Base-by-base conservation (phyloP, 2,329 filamentous ascomycete genomes). In the Epichloe gansuensis region DNA sequence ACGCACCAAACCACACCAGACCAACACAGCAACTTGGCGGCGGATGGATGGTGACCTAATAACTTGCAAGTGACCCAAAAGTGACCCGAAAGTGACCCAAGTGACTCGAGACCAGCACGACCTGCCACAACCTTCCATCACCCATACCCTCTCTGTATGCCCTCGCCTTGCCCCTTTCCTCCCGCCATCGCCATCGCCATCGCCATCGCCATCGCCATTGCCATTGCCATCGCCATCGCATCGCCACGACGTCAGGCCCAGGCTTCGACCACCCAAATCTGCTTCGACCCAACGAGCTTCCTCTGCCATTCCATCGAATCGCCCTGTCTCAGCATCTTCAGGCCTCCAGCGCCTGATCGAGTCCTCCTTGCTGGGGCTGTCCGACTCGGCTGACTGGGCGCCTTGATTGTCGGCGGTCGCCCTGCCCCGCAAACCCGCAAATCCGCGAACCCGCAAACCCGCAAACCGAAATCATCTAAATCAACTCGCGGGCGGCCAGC, bases 341-440 rank as follows among this genome's bases (percentile, higher is more conserved):
- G 52, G 43, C 43, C 12, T 23, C 42, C 25, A 11, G 41, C 17
- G 44, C 35, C 52, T 39, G 37, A 50, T 37, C 31, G 23, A 35
- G 42, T 34, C 45, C 28, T 7, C 35, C 37, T 38, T 41, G 8
- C 28, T 46, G 43, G 47, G 46, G 50, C 50, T 50, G 47, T 31
- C 50, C 53, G 39, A 51, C 51, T 51, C 44, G 54, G 51, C 31
- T 48, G 51, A 53, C 48, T 48, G 50, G 53, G 42, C 50, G 50
- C 46, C 45, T 50, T 31, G 39, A 25, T 28, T 35, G 42, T 43
- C 46, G 25, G 28, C 28, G 28, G 31, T 25, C 38, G 21, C 28
- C 50, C 43, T 48, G n/a, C n/a, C 39, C 37, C 38, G 15, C 21
- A 28, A 39, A 49, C 45, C 38, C 48, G 47, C 52, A 45, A 46